A percentile compares a stretch with the other conserved stretches of the same genome.
Conservation (phyloP, 2,329 filamentous ascomycete genomes). For the Xylaria sp. region DNA sequence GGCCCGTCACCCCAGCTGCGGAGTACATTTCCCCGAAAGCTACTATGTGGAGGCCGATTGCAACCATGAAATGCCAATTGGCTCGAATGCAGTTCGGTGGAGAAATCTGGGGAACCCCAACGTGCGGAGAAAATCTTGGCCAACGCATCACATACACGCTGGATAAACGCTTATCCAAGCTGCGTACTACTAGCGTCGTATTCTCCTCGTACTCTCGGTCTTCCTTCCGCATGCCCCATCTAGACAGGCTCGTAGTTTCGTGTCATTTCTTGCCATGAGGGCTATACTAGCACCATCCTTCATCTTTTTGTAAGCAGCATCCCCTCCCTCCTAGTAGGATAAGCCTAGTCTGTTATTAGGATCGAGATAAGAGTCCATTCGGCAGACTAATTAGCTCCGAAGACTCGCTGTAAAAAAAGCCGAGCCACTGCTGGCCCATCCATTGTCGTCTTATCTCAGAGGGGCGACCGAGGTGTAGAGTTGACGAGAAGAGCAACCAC, state of each 20-base stretch:
- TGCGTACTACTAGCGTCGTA: neutral
- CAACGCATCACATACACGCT: neutral
- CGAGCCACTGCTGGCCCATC: neutral
- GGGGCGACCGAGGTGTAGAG: neutral
- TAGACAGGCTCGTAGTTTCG: neutral
- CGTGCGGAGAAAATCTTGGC: slow-evolving; percentile 14
- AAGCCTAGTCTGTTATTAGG: neutral
- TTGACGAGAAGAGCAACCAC: neutral
- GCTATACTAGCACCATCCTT: neutral
- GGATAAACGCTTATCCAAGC: slow-evolving; percentile 24
- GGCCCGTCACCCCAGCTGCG: neutral
- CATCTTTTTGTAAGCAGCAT: neutral
- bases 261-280: neutral
- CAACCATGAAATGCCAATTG: neutral
- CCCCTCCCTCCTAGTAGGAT: neutral
- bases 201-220: neutral
- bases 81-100: slow-evolving; percentile 8
- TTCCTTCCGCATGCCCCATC: neutral
- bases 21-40: neutral
- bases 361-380: neutral
- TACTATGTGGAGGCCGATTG: neutral
- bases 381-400: neutral
- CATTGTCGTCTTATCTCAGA: neutral
- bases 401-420: neutral
- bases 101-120: slow-evolving; percentile 25